Evolutionary conservation across 495 filamentous ascomycete genomes (phyloP).

Genomic region (Venustampulla echinocandica): DNA sequence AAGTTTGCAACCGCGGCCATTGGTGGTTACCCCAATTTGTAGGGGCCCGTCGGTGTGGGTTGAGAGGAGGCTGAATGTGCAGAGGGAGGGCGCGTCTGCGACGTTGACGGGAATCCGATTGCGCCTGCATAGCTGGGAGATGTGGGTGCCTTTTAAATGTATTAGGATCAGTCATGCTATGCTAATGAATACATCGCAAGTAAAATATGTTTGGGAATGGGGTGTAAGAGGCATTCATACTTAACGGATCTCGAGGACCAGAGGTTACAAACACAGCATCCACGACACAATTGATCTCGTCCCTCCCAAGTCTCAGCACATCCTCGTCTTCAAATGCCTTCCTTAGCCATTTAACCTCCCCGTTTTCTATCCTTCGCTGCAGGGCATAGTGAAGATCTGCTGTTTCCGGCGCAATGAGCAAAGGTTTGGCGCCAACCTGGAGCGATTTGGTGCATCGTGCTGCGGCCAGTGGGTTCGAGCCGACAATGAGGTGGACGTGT

Average conservation of each 20-base stretch:
- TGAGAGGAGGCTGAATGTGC: constrained; percentile 82
- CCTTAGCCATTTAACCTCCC: constrained; percentile 62
- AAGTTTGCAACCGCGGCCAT: constrained; percentile 90
- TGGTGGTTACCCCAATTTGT: constrained; percentile 93
- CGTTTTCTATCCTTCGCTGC: constrained; percentile 60
- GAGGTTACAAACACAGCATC: constrained; percentile 88
- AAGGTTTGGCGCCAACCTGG: constrained; percentile 77
- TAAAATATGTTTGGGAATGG: too few relatives aligned
- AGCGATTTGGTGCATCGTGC: constrained; percentile 72
- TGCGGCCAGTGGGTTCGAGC: constrained; percentile 77
- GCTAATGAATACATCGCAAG: too few relatives aligned
- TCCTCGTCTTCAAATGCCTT: constrained; percentile 66
- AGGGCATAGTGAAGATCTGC: constrained; percentile 63
- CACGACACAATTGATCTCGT: constrained; percentile 69
- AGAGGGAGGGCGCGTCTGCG: constrained; percentile 77
- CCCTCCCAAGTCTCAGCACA: constrained; percentile 64
- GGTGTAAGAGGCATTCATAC: constrained; percentile 33
- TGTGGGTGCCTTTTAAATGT: constrained; percentile 43
- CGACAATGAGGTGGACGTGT: constrained; percentile 80
- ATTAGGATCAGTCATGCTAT: too few relatives aligned
- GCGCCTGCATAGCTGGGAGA: constrained; percentile 66
- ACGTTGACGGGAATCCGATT: constrained; percentile 90
- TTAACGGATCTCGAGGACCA: constrained; percentile 42
- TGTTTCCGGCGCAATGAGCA: constrained; percentile 66
- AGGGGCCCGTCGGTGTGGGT: constrained; percentile 84